Percentiles rank a stretch among this genome's conserved stretches.
These are phyloP conservation scores for Crotalaria pallida DNA, from an alignment of 306 rosid species.

Conservation along the genomic window DNA sequence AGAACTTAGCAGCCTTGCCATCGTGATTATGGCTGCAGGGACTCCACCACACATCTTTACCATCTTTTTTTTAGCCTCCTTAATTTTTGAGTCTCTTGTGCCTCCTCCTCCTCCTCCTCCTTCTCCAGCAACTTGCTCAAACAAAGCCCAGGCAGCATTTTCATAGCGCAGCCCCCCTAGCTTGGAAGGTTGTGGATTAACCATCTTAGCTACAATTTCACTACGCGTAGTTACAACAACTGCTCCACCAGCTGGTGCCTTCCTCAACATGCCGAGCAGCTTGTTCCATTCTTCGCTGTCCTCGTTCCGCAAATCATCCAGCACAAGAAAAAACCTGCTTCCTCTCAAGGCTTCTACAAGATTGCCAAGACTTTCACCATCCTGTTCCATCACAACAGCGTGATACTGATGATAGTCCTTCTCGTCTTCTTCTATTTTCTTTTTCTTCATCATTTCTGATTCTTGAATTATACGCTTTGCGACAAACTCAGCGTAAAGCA, in stretches of 20 bases:
- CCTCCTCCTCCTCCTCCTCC: not conserved
- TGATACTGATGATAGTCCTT: too few species aligned
- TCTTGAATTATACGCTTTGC: not conserved
- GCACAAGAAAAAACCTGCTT: not conserved
- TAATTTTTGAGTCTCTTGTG: not conserved
- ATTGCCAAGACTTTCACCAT: too few species aligned
- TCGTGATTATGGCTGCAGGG: not conserved
- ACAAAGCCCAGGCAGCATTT: not conserved
- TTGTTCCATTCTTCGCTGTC: not conserved
- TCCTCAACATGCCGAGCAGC: not conserved
- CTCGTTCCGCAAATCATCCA: not conserved
- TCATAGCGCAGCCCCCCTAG: not conserved
- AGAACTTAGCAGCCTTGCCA: not conserved
- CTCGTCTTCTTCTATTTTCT: not conserved
- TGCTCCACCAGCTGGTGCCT: not conserved
- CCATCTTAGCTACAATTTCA: not conserved
- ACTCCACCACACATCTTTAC: not conserved
- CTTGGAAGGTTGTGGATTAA: not conserved
- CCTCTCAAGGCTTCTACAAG: not conserved
- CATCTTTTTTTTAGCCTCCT: not conserved
- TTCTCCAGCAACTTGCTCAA: too few species aligned
- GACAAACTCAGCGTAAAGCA: not conserved
- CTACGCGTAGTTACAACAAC: not conserved
- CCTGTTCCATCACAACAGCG: not conserved
- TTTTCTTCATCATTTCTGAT: not conserved